Evolutionary conservation across 169 alveolate genomes (phyloP).

Genomic region (Plasmodium chabaudi): DNA sequence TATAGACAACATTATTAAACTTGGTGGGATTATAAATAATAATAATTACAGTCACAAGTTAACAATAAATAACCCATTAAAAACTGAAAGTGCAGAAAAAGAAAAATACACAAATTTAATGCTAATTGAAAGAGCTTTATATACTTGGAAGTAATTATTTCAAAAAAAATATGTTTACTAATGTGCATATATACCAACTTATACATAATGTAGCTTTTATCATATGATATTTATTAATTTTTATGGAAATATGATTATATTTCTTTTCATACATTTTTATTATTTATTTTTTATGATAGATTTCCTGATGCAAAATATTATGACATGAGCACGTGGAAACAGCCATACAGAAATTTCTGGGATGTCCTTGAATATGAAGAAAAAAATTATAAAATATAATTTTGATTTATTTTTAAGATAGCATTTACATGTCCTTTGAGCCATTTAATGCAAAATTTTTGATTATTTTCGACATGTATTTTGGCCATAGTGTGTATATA

Average conservation of each 20-base stretch:
- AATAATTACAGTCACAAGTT: constrained; percentile 33
- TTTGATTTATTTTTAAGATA: too few relatives aligned
- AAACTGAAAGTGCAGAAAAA: constrained; percentile 20
- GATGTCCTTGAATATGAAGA: constrained; percentile 76
- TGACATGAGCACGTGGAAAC: constrained; percentile 38
- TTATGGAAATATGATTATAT: too few relatives aligned
- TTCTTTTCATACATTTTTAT: background rate
- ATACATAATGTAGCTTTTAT: background rate
- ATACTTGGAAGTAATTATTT: constrained; percentile 50
- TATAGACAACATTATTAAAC: constrained; percentile 41
- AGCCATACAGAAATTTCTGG: constrained; percentile 49
- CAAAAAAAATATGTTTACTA: background rate
- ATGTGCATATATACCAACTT: background rate
- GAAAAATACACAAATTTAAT: constrained; percentile 25
- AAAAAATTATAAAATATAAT: constrained; percentile 10
- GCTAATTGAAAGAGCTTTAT: constrained; percentile 67
- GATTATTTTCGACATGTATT: too few relatives aligned
- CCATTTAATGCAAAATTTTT: too few relatives aligned
- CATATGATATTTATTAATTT: too few relatives aligned
- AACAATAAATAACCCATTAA: constrained; percentile 27
- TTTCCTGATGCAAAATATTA: constrained; percentile 32
- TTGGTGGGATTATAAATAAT: constrained; percentile 55
- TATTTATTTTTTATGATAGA: constrained; percentile 17
- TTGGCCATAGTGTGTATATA: too few relatives aligned
- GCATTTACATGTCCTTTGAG: too few relatives aligned